Evolutionary conservation across 768 basidiomycete genomes (phyloP).

Genomic region (Tylopilus subfusipes): DNA sequence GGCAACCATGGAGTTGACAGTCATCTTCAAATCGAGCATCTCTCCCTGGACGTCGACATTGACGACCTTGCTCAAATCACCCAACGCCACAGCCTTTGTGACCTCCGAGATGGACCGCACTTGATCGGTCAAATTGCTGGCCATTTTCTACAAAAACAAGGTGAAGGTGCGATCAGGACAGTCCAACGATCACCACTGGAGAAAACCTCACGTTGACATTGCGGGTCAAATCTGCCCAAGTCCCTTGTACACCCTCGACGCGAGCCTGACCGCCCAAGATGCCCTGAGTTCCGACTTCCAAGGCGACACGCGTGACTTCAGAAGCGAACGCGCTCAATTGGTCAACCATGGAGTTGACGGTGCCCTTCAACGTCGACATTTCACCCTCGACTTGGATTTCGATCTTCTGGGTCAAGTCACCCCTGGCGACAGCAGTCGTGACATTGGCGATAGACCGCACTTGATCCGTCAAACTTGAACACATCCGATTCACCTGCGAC

Average conservation of each 20-base stretch:
- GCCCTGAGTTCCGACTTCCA: constrained; percentile 89
- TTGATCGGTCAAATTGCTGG: constrained; percentile 79
- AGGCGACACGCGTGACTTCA: constrained; percentile 77
- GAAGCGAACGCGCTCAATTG: constrained; percentile 82
- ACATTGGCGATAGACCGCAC: constrained; percentile 82
- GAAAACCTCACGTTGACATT: constrained; percentile 73
- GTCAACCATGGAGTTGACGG: constrained; percentile 95
- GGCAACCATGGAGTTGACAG: constrained; percentile 75
- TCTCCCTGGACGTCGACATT: constrained; percentile 93
- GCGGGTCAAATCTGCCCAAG: constrained; percentile 86
- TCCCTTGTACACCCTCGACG: constrained; percentile 89
- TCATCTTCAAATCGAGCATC: constrained; percentile 82
- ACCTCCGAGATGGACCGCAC: constrained; percentile 90
- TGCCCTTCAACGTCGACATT: constrained; percentile 79
- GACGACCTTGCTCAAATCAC: constrained; percentile 80
- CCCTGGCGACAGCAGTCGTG: constrained; percentile 86
- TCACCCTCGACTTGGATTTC: constrained; percentile 87
- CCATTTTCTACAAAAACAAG: constrained; percentile 76
- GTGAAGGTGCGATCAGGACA: neutral
- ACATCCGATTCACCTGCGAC: constrained; percentile 71
- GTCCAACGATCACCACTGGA: neutral
- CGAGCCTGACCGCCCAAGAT: constrained; percentile 88
- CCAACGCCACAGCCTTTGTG: constrained; percentile 73
- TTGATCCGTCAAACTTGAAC: constrained; percentile 73
- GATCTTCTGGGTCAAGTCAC: constrained; percentile 90